Percentiles rank a stretch among this genome's conserved stretches.
Evolutionary conservation across 1,284 basidiomycete genomes (phyloP).

Genomic region (Tilletia caries): DNA sequence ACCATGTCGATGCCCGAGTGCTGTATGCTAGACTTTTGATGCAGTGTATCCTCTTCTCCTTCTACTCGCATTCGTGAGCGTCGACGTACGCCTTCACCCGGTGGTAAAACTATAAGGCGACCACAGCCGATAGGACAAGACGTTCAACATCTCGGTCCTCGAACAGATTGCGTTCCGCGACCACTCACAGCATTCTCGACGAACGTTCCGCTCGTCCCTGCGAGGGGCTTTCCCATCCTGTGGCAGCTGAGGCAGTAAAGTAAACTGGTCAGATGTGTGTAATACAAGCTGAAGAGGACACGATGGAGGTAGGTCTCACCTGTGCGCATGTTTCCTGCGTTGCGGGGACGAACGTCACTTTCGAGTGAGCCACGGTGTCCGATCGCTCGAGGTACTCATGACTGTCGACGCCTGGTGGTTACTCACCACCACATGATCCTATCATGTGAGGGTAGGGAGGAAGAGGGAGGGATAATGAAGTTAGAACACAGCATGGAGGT

Average conservation of each 20-base stretch:
- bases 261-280: too few species aligned
- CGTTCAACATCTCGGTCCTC: not conserved
- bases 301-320: not conserved
- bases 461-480: not conserved
- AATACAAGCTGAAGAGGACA: not conserved
- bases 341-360: not conserved
- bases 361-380: not conserved
- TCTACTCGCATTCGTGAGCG: not conserved
- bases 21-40: not conserved
- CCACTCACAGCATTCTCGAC: constrained; percentile 1
- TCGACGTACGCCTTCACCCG: not conserved
- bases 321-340: not conserved
- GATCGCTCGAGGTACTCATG: not conserved
- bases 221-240: not conserved
- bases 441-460: not conserved
- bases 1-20: too few species aligned
- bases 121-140: not conserved
- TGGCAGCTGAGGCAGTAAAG: constrained; percentile 2
- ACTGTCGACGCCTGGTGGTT: not conserved
- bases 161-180: not conserved
- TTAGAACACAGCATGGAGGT: not conserved
- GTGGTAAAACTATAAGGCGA: not conserved
- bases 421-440: constrained; percentile 12
- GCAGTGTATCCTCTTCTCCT: not conserved
- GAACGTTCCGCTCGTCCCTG: not conserved